phyloP scores from a whole-genome alignment of 1,284 basidiomycete genomes.

The Ustilago cynodontis region DNA sequence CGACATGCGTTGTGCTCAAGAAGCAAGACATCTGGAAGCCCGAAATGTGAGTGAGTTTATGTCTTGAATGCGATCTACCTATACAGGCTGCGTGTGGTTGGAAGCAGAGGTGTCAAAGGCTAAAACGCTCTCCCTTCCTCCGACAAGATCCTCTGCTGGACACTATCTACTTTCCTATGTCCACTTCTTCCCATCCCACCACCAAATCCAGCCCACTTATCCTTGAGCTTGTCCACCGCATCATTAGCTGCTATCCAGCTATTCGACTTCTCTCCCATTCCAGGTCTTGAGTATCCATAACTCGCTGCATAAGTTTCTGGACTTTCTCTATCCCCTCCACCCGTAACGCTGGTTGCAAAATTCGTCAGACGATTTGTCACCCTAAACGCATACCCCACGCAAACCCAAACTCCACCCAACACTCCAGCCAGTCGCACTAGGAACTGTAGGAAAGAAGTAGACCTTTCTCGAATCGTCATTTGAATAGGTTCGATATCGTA shows the following conservation, averaged over 20 bases:
- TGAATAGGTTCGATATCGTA: slow-evolving; percentile 93
- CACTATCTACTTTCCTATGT: slow-evolving; percentile 46
- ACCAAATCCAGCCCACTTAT: slow-evolving; percentile 43
- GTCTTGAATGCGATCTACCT: no score
- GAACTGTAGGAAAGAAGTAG: slow-evolving; percentile 83
- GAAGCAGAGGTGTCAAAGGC: no score
- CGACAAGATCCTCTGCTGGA: slow-evolving; percentile 52
- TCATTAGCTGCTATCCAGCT: slow-evolving; percentile 26
- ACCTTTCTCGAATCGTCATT: slow-evolving; percentile 86
- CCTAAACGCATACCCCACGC: slow-evolving; percentile 61
- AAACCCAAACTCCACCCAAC: slow-evolving; percentile 71
- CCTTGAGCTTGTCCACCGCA: slow-evolving; percentile 41
- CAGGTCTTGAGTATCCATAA: slow-evolving; percentile 34
- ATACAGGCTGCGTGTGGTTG: no score
- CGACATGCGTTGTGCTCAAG: no score
- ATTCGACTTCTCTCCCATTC: slow-evolving; percentile 5
- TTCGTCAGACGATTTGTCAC: slow-evolving; percentile 46
- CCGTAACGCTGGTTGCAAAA: slow-evolving; percentile 28
- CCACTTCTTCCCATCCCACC: slow-evolving; percentile 21
- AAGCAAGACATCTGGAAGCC: no score
- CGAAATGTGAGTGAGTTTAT: no score
- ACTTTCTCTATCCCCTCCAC: slow-evolving; percentile 21
- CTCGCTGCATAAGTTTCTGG: slow-evolving; percentile 41
- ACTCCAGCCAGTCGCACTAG: slow-evolving; percentile 79
- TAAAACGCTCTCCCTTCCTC: slow-evolving; percentile 56